phyloP scores from a whole-genome alignment of 1,139 yeast species.

The Ogataea hybrid region DNA sequence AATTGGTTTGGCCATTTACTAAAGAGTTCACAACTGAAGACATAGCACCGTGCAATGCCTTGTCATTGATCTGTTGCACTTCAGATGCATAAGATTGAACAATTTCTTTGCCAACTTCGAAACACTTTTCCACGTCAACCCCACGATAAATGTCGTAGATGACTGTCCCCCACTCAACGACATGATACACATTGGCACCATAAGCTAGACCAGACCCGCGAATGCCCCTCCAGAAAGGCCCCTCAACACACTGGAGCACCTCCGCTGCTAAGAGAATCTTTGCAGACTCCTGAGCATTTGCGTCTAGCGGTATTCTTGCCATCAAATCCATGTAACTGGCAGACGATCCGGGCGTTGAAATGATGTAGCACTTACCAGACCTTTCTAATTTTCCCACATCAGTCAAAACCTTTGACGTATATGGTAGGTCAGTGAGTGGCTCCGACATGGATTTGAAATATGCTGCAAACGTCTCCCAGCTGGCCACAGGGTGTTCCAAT shows the following conservation, averaged over 20 bases:
- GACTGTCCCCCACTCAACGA: conserved; percentile 66
- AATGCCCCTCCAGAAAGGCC: conserved; percentile 96
- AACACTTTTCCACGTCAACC: conserved; percentile 75
- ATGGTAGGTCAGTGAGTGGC: conserved; percentile 41
- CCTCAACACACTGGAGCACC: conserved; percentile 84
- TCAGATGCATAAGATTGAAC: conserved; percentile 64
- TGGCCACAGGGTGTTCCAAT: conserved; percentile 52
- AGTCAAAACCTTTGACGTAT: conserved; percentile 54
- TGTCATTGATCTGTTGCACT: conserved; percentile 48
- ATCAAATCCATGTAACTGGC: conserved; percentile 70
- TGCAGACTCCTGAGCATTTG: conserved; percentile 64
- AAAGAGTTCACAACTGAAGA: conserved; percentile 70
- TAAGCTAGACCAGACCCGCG: conserved; percentile 96
- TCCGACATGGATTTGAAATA: conserved; percentile 4
- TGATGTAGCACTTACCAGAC: conserved; percentile 55
- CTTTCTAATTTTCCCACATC: conserved; percentile 52
- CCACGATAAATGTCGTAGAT: conserved; percentile 76
- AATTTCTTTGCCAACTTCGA: conserved; percentile 62
- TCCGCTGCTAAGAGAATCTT: conserved; percentile 73
- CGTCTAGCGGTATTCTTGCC: conserved; percentile 64
- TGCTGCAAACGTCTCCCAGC: conserved; percentile 55
- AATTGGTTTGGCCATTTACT: conserved; percentile 64
- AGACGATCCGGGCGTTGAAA: conserved; percentile 83
- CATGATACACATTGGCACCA: conserved; percentile 66
- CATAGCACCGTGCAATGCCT: conserved; percentile 67